Conservation (phyloP, 2,329 filamentous ascomycete species). For the Apiospora saccharicola region DNA sequence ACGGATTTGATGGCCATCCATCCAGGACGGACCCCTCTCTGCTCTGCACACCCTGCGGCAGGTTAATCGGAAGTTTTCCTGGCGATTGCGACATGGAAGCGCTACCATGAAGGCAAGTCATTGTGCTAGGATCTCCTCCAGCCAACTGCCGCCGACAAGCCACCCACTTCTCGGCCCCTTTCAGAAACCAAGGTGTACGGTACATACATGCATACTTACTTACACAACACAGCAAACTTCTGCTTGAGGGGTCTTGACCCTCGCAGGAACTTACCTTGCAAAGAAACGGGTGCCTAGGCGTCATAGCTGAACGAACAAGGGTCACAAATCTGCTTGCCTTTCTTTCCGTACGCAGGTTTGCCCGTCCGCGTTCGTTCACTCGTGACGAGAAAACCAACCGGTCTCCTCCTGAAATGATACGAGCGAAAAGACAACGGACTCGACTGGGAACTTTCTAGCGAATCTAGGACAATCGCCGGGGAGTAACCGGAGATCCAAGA, state of each 20-base stretch:
- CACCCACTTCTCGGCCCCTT: neutral
- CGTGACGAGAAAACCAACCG: neutral
- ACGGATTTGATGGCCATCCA: neutral
- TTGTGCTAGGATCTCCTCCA: neutral
- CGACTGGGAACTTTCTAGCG: neutral
- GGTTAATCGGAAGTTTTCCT: constrained; percentile 17
- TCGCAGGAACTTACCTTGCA: neutral
- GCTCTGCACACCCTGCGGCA: neutral
- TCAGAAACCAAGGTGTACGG: neutral
- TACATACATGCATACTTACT: neutral
- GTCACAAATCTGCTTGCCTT: neutral
- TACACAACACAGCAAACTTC: neutral
- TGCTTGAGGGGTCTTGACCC: neutral
- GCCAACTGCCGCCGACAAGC: neutral
- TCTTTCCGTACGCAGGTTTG: neutral
- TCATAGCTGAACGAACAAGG: neutral
- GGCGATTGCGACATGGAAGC: constrained; percentile 1
- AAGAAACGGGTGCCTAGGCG: neutral
- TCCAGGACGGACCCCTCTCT: neutral
- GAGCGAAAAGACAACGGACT: neutral
- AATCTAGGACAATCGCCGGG: neutral
- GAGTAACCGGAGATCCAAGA: neutral
- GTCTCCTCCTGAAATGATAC: neutral
- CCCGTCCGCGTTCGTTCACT: neutral
- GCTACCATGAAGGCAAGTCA: neutral